These are phyloP conservation scores for Carex littledalei DNA, from an alignment of 176 grass and related monocot genomes.

Conservation along the genomic window DNA sequence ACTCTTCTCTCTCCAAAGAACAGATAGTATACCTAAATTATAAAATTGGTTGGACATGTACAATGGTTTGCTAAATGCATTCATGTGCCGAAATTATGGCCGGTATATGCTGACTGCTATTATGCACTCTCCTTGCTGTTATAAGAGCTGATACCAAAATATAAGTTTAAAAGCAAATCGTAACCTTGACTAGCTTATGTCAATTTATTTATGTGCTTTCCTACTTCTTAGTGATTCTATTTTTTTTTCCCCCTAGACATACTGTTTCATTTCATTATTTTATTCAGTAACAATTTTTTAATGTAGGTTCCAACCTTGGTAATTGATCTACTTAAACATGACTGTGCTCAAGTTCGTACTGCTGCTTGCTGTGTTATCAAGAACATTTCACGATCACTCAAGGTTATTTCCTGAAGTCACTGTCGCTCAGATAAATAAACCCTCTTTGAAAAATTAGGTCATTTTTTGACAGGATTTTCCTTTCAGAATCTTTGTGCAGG, in stretches of 20 bases:
- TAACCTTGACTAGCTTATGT: constrained; percentile 13
- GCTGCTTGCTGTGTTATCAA: constrained; percentile 85
- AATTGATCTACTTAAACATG: constrained; percentile 77
- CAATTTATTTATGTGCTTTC: constrained; percentile 25
- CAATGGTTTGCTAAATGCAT: background rate
- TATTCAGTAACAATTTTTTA: constrained; percentile 1
- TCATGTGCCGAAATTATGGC: background rate
- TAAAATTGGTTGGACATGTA: background rate
- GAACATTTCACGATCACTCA: constrained; percentile 89
- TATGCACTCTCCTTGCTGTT: background rate
- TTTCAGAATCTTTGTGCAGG: constrained; percentile 86
- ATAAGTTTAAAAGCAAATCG: background rate
- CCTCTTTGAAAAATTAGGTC: constrained; percentile 18
- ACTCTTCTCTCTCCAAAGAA: background rate
- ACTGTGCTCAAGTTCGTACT: constrained; percentile 68
- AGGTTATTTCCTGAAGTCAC: constrained; percentile 34
- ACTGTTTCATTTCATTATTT: constrained; percentile 6
- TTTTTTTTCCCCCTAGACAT: background rate
- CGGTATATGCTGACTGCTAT: background rate
- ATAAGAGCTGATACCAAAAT: background rate
- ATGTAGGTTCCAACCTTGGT: constrained; percentile 67
- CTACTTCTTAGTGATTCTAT: background rate
- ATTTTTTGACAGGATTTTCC: constrained; percentile 23
- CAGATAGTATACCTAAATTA: background rate
- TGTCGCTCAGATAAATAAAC: background rate